A percentile compares a stretch with the other conserved stretches of the same genome.
phyloP scores from a whole-genome alignment of 345 rosid species.

The Capsella bursapastoris region DNA sequence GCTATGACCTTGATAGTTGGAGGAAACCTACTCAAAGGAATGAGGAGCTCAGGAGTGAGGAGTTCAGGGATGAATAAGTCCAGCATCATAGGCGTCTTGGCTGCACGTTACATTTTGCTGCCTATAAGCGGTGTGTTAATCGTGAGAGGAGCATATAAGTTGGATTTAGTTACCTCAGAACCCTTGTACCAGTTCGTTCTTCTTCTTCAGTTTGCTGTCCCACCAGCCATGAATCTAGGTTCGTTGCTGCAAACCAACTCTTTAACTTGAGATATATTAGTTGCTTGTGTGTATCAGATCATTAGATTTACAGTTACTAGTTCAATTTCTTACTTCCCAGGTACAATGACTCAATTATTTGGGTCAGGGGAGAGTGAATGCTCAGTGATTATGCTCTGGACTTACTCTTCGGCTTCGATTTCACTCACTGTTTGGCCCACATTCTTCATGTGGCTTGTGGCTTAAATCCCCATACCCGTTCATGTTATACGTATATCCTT shows the following conservation, averaged over 20 bases:
- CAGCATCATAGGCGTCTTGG: conserved; percentile 49
- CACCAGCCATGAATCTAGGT: conserved; percentile 85
- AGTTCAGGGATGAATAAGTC: conserved; percentile 47
- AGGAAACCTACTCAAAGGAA: too few relatives aligned
- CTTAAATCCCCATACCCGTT: conserved; percentile 29
- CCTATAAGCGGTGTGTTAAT: conserved; percentile 62
- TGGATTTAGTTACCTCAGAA: conserved; percentile 55
- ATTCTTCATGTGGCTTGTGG: conserved; percentile 69
- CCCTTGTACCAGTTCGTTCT: conserved; percentile 67
- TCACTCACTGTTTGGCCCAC: conserved; percentile 75
- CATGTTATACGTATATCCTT: neutral
- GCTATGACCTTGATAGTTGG: too few relatives aligned
- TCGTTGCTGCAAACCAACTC: conserved; percentile 14
- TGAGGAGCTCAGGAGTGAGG: too few relatives aligned
- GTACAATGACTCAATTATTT: conserved; percentile 68
- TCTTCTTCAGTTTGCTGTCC: conserved; percentile 69
- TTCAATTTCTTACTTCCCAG: conserved; percentile 37
- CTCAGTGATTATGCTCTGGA: conserved; percentile 71
- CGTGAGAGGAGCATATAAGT: conserved; percentile 54
- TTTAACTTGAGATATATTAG: neutral
- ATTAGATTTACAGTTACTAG: neutral
- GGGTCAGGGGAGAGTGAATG: conserved; percentile 72
- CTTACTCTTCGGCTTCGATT: conserved; percentile 64
- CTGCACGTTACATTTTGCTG: conserved; percentile 56
- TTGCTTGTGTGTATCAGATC: neutral